A percentile compares a stretch with the other conserved stretches of the same genome.
These are phyloP conservation scores for Kurtzmaniella cleridarum DNA, from an alignment of 805 yeast species.

Conservation along the genomic window DNA sequence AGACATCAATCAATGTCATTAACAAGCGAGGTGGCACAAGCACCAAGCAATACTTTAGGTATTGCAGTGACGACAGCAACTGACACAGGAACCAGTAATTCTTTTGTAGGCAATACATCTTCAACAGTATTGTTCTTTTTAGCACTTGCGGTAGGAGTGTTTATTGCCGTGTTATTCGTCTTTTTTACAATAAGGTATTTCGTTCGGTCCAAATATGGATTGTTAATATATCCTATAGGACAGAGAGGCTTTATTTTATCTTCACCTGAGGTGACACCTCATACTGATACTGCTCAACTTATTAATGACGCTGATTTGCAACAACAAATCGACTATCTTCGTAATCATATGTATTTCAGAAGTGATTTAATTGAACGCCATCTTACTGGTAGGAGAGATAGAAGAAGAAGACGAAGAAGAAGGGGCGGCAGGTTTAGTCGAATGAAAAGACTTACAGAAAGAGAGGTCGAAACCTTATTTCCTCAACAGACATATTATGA, in stretches of 20 bases:
- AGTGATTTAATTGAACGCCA: slow-evolving; percentile 26
- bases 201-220: slow-evolving; percentile 51
- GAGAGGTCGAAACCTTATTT: slow-evolving; percentile 56
- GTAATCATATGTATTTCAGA: slow-evolving; percentile 26
- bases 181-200: slow-evolving; percentile 60
- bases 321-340: slow-evolving; percentile 30
- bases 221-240: slow-evolving; percentile 38
- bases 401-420: slow-evolving; percentile 36
- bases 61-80: not conserved
- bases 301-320: slow-evolving; percentile 19
- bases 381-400: slow-evolving; percentile 22
- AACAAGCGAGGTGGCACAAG: too few relatives aligned
- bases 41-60: too few relatives aligned
- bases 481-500: slow-evolving; percentile 53
- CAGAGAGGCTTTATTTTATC: slow-evolving; percentile 18
- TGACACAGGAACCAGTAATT: slow-evolving; percentile 1
- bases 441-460: slow-evolving; percentile 48
- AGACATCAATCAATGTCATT: not conserved
- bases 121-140: slow-evolving; percentile 60
- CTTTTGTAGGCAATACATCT: slow-evolving; percentile 46
- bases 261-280: slow-evolving; percentile 7
- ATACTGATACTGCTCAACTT: not conserved
- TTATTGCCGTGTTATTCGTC: slow-evolving; percentile 50
- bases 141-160: slow-evolving; percentile 57
- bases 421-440: slow-evolving; percentile 35